A percentile compares a stretch with the other conserved stretches of the same genome.
Conservation (phyloP, 257 asterid genomes). For the Plantago ovata region DNA sequence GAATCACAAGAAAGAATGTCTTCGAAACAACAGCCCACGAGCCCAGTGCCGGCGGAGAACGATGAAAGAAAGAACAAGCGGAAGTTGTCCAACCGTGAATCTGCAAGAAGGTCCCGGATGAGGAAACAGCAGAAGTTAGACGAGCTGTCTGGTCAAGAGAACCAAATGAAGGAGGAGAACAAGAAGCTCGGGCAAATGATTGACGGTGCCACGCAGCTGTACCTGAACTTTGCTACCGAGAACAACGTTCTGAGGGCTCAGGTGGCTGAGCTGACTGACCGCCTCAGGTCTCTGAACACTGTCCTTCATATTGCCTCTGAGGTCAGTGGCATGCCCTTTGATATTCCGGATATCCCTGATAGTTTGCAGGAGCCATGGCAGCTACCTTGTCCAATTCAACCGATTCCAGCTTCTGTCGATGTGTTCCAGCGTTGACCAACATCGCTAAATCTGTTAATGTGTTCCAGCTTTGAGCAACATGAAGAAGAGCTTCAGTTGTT, state of each 20-base stretch:
- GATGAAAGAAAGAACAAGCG: constrained; percentile 75
- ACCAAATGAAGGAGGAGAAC: constrained; percentile 45
- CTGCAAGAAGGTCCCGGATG: constrained; percentile 76
- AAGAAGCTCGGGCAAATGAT: constrained; percentile 41
- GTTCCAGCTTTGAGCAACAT: constrained; percentile 42
- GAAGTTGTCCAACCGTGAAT: constrained; percentile 78
- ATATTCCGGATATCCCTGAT: constrained; percentile 69
- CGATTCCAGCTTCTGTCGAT: constrained; percentile 55
- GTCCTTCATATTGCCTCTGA: constrained; percentile 59
- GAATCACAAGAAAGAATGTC: constrained; percentile 29
- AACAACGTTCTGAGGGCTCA: constrained; percentile 77
- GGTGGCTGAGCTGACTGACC: constrained; percentile 65
- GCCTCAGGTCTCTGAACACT: constrained; percentile 56
- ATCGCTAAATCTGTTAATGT: constrained; percentile 37
- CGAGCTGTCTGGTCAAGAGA: constrained; percentile 44
- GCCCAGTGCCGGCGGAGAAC: constrained; percentile 42
- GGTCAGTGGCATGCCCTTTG: constrained; percentile 60
- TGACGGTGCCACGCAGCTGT: constrained; percentile 40
- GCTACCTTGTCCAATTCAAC: constrained; percentile 66
- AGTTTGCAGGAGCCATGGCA: constrained; percentile 75
- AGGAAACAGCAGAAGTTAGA: constrained; percentile 65
- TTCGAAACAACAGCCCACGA: constrained; percentile 36
- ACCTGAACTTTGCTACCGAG: constrained; percentile 40
- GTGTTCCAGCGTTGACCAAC: constrained; percentile 40
- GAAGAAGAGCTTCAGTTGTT: neutral